phyloP scores from a whole-genome alignment of 2,329 filamentous ascomycete genomes.

The Xylaria sp. region DNA sequence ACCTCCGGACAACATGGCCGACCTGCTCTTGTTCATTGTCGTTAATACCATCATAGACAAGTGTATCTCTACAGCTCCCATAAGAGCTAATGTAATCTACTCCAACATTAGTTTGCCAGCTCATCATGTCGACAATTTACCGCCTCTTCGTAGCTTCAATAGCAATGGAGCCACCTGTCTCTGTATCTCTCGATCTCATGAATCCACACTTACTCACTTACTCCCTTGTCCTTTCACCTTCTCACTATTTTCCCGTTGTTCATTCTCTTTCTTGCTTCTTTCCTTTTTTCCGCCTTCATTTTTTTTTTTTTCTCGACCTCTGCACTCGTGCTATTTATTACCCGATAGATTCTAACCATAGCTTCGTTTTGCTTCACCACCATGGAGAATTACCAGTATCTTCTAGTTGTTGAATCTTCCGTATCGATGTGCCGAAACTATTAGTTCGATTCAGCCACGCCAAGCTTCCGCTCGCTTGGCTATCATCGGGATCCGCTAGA shows the following conservation, averaged over 20 bases:
- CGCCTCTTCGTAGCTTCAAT: conserved; percentile 28
- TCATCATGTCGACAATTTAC: conserved; percentile 33
- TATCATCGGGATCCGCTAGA: conserved; percentile 21
- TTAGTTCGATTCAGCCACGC: conserved; percentile 24
- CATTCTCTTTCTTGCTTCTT: not conserved
- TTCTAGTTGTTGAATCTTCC: conserved; percentile 9
- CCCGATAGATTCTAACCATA: not conserved
- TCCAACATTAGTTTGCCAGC: conserved; percentile 36
- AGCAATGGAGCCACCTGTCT: conserved; percentile 38
- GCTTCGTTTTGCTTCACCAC: conserved; percentile 4
- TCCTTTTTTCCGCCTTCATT: not conserved
- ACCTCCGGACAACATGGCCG: conserved; percentile 1
- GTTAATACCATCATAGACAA: conserved; percentile 1
- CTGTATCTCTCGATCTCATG: conserved; percentile 26
- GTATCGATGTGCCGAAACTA: conserved; percentile 28
- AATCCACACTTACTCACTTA: conserved; percentile 14
- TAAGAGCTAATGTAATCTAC: conserved; percentile 29
- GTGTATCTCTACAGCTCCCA: conserved; percentile 13
- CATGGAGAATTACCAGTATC: conserved; percentile 7
- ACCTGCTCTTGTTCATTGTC: not conserved
- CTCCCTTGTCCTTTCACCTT: not conserved
- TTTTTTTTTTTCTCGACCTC: not conserved
- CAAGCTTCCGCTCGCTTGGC: conserved; percentile 31
- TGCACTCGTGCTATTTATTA: conserved; percentile 4
- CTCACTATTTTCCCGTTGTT: not conserved